A percentile compares a stretch with the other conserved stretches of the same genome.
phyloP scores from a whole-genome alignment of 2,329 filamentous ascomycete genomes.

The Clonostachys solani region DNA sequence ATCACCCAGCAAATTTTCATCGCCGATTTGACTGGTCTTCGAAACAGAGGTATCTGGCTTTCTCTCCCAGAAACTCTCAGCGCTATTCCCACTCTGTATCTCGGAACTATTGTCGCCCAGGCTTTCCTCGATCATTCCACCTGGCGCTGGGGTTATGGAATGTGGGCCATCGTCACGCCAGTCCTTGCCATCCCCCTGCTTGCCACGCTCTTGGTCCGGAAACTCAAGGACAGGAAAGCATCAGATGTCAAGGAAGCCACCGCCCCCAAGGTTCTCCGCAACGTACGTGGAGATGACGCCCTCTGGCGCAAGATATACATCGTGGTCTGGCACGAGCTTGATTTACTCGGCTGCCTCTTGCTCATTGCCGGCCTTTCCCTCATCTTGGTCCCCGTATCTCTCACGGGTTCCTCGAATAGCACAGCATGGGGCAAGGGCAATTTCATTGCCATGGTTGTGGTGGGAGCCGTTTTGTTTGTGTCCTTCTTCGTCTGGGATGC shows the following conservation, averaged over 20 bases:
- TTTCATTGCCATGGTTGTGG: conserved; percentile 28
- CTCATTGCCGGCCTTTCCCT: conserved; percentile 24
- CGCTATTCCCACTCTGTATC: conserved; percentile 21
- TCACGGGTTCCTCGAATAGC: conserved; percentile 27
- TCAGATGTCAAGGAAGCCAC: conserved; percentile 7
- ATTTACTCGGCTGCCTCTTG: conserved; percentile 23
- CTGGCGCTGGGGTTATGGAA: conserved; percentile 36
- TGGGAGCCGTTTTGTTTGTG: conserved; percentile 16
- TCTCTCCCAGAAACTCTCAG: conserved; percentile 46
- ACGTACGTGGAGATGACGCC: background rate
- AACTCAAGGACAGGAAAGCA: conserved; percentile 16
- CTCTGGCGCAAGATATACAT: conserved; percentile 2
- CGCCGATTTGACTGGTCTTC: conserved; percentile 55
- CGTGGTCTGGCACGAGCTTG: conserved; percentile 20
- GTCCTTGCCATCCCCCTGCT: conserved; percentile 22
- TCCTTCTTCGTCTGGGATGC: conserved; percentile 28
- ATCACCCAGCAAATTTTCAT: conserved; percentile 45
- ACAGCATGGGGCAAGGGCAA: conserved; percentile 19
- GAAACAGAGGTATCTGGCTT: conserved; percentile 57
- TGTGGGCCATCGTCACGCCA: conserved; percentile 32
- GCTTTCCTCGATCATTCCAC: conserved; percentile 24
- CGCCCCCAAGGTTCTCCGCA: conserved; percentile 10
- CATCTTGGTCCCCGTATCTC: conserved; percentile 25
- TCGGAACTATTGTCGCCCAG: conserved; percentile 23
- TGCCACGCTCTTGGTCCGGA: conserved; percentile 20